Conservation (phyloP, 108 stramenopile genomes). For the Mediolabrus comicus region DNA sequence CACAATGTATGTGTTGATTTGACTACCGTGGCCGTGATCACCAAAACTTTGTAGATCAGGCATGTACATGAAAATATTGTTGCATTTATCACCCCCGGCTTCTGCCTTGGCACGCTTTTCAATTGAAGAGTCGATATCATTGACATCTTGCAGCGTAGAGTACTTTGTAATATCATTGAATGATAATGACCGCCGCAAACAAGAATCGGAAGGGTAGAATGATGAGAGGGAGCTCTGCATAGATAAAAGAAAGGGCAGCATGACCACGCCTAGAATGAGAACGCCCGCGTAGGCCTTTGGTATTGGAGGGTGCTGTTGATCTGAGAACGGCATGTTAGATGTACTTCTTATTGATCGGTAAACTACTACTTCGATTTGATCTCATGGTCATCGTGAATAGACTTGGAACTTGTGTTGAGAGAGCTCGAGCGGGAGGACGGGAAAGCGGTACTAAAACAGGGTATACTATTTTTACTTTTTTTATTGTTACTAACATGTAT, state of each 20-base stretch:
- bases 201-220: background rate
- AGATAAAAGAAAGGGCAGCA: background rate
- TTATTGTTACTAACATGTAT: no score
- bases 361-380: no score
- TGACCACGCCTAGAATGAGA: background rate
- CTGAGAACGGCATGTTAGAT: background rate
- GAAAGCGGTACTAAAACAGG: no score
- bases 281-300: background rate
- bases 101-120: background rate
- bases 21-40: conserved; percentile 34
- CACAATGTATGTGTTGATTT: conserved; percentile 39
- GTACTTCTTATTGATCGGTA: no score
- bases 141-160: background rate
- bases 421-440: no score
- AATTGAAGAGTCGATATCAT: conserved; percentile 10
- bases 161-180: conserved; percentile 3
- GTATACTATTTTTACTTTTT: no score
- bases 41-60: conserved; percentile 24
- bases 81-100: conserved; percentile 7
- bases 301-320: background rate
- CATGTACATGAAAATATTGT: conserved; percentile 18
- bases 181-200: conserved; percentile 2
- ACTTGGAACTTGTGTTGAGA: no score
- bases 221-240: background rate
- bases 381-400: no score